phyloP scores from a whole-genome alignment of 2,329 filamentous ascomycete species.

The Nemania sp. region DNA sequence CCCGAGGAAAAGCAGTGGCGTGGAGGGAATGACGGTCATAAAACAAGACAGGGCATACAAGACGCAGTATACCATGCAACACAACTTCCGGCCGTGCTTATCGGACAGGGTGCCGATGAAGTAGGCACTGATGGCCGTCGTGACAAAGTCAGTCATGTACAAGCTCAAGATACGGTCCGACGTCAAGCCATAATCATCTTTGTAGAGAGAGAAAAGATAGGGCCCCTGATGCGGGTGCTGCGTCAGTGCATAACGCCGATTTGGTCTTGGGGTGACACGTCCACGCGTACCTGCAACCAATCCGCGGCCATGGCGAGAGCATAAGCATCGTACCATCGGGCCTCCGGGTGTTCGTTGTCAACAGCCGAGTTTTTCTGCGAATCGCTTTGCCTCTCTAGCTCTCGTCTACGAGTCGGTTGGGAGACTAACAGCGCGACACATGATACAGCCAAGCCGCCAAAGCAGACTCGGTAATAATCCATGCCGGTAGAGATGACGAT shows the following conservation, averaged over 20 bases:
- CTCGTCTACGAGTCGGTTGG: slow-evolving; percentile 35
- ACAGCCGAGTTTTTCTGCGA: slow-evolving; percentile 23
- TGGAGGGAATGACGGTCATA: slow-evolving; percentile 30
- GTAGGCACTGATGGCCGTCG: slow-evolving; percentile 50
- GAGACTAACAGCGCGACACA: slow-evolving; percentile 32
- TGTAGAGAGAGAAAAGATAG: slow-evolving; percentile 37
- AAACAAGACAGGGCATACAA: slow-evolving; percentile 45
- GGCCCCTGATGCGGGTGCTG: slow-evolving; percentile 28
- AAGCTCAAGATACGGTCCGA: slow-evolving; percentile 39
- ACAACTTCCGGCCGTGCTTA: slow-evolving; percentile 52
- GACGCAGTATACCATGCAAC: slow-evolving; percentile 57
- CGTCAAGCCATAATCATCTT: slow-evolving; percentile 35
- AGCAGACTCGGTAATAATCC: slow-evolving; percentile 27
- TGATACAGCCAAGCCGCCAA: slow-evolving; percentile 30
- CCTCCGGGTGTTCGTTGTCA: slow-evolving; percentile 43
- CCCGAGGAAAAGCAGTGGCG: slow-evolving; percentile 54
- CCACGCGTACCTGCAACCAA: slow-evolving; percentile 48
- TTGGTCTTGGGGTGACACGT: background rate
- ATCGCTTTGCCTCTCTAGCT: slow-evolving; percentile 28
- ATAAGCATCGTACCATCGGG: slow-evolving; percentile 48
- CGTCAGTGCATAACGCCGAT: background rate
- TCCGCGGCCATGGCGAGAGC: slow-evolving; percentile 48
- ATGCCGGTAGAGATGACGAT: background rate
- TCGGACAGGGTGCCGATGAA: slow-evolving; percentile 46
- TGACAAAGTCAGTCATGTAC: slow-evolving; percentile 53